These are phyloP conservation scores for Symbiodinium pilosum DNA, from an alignment of 73 alveolate species.

Conservation along the genomic window DNA sequence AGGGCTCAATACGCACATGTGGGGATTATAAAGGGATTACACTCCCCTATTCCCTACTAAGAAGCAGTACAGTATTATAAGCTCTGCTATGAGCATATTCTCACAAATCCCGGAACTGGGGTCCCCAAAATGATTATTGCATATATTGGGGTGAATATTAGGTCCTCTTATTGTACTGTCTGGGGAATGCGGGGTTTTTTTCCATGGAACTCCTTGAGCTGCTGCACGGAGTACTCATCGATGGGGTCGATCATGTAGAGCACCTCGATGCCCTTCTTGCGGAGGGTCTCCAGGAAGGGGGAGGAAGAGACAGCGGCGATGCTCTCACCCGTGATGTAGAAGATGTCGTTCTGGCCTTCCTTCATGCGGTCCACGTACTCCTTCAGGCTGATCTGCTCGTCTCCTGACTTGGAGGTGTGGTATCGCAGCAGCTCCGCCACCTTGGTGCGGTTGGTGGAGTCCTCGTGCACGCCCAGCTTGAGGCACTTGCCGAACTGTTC, in stretches of 20 bases:
- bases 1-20: too few relatives aligned
- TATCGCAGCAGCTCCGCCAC: not conserved
- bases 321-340: conserved; percentile 98
- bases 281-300: conserved; percentile 99
- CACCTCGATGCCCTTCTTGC: conserved; percentile 99
- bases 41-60: too few relatives aligned
- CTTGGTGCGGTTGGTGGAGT: conserved; percentile 99
- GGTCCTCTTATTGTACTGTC: too few relatives aligned
- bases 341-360: conserved; percentile 99
- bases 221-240: conserved; percentile 99
- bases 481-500: conserved; percentile 99
- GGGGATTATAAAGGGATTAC: too few relatives aligned
- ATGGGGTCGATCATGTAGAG: conserved; percentile 99
- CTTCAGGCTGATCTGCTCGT: conserved; percentile 99
- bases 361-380: conserved; percentile 99
- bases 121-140: too few relatives aligned
- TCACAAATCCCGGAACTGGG: too few relatives aligned
- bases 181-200: conserved; percentile 99
- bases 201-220: conserved; percentile 97
- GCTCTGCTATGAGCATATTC: too few relatives aligned
- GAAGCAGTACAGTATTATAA: too few relatives aligned
- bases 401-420: conserved; percentile 97
- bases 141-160: too few relatives aligned
- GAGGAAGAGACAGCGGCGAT: conserved; percentile 98
- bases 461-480: conserved; percentile 99